Evolutionary conservation across 2,329 filamentous ascomycete genomes (phyloP), one percentile per base, ranked within the genome.

Genomic region (Coniella vitis): DNA sequence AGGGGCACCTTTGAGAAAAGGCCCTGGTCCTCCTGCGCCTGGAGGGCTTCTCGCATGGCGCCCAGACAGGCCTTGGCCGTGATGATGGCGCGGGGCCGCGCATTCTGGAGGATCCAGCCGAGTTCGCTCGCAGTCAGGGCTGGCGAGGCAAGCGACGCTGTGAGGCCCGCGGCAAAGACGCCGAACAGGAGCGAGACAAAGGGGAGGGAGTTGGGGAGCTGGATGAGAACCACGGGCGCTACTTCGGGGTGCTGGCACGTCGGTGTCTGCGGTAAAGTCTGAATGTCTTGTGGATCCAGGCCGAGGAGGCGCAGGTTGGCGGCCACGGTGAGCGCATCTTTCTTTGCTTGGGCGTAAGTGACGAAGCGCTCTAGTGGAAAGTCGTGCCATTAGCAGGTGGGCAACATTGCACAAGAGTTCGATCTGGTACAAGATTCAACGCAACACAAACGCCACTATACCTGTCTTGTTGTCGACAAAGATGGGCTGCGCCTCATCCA

Each of bases 1-100:
- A 79, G 63, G 57, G 84, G 86, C 9, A 87, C 64, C 4, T 47
- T 44, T 3, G 56, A 49, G n/a, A 64, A 67, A 51, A 60, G 69
- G 0, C 52, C 47, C 0, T 44, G 36, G 47, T 70, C 66, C 1
- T 63, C 49, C 39, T 69, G 68, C 7, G 57, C 48, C 7, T 55
- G 49, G 2, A 71, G 39, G 1, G 68, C 69, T 13, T 61, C 58
- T 22, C 59, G 57, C 55, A 70, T 66, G 4, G 61, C 62, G 1
- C 45, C 47, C 21, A 67, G 54, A 45, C 59, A 62, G 1, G 63
- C 44, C 40, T 55, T 57, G n/a, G 64, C 55, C 0, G 66, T 69
- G 51, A 71, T 60, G 52, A 71, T 59, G 35, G 61, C 65, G 2
- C 58, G 59, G 0, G 69, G 69, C 1, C 65, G 62, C 3, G 69